These are phyloP conservation scores for Salix suchowensis DNA, from an alignment of 345 rosid species.

Conservation along the genomic window DNA sequence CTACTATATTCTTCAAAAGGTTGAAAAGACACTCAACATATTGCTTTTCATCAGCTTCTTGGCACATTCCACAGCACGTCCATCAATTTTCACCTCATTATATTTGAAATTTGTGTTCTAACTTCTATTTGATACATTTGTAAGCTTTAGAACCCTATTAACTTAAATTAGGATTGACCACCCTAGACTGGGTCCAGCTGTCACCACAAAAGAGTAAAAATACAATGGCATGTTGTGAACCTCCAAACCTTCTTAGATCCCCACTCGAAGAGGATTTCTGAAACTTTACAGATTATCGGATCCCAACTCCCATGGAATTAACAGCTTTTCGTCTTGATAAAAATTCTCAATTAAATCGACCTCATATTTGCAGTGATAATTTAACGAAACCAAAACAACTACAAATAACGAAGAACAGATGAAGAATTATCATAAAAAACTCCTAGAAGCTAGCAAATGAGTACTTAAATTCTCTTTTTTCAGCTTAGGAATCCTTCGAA, in stretches of 20 bases:
- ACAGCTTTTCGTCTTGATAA: not conserved
- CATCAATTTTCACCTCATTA: not conserved
- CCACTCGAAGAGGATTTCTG: not conserved
- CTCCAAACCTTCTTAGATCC: not conserved
- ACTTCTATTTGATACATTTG: not conserved
- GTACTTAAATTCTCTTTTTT: not conserved
- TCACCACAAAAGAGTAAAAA: not conserved
- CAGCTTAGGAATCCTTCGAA: not conserved
- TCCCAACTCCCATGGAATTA: not conserved
- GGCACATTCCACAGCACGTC: not conserved
- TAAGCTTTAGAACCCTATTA: not conserved
- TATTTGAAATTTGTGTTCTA: not conserved
- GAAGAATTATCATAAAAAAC: not conserved
- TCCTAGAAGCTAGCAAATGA: not conserved
- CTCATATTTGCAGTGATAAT: not conserved
- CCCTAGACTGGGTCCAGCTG: not conserved
- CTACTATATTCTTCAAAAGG: not conserved
- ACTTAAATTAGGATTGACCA: not conserved
- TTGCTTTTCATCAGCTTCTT: not conserved
- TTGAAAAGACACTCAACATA: not conserved
- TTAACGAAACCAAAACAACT: not conserved
- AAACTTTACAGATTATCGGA: not conserved
- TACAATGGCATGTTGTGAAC: not conserved
- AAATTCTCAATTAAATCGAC: not conserved
- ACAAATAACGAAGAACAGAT: not conserved